Conservation (phyloP, 2,329 filamentous ascomycete genomes). For the Fusarium continuum region DNA sequence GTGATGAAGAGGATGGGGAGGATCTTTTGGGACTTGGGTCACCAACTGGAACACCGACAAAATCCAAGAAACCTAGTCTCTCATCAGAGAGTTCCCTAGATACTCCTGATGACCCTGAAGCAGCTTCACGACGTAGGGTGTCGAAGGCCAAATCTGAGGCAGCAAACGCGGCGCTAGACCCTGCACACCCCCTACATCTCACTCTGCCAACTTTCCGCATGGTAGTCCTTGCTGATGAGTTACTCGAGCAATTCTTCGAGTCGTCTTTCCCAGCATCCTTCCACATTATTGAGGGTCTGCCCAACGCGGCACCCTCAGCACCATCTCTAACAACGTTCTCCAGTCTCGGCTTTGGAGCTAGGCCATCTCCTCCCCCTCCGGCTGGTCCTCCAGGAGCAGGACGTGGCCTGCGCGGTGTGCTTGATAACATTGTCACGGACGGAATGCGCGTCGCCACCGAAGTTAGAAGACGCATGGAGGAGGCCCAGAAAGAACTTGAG, state of each 20-base stretch:
- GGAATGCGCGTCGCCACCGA: conserved; percentile 96
- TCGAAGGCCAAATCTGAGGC: conserved; percentile 76
- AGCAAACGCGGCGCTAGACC: conserved; percentile 91
- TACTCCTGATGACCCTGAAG: conserved; percentile 22
- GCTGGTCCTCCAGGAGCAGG: conserved; percentile 57
- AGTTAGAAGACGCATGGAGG: conserved; percentile 91
- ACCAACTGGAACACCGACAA: conserved; percentile 53
- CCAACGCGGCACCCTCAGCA: conserved; percentile 45
- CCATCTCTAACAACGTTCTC: conserved; percentile 88
- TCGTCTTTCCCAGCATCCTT: conserved; percentile 93
- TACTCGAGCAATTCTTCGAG: conserved; percentile 97
- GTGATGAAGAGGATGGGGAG: conserved; percentile 72
- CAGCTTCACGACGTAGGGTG: conserved; percentile 48
- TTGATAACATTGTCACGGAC: conserved; percentile 97
- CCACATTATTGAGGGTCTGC: conserved; percentile 77
- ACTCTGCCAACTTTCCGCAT: conserved; percentile 98
- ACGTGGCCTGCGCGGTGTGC: conserved; percentile 86
- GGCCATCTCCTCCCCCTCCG: conserved; percentile 51
- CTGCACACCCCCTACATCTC: conserved; percentile 91
- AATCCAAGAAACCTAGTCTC: conserved; percentile 55
- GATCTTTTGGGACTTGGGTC: conserved; percentile 70
- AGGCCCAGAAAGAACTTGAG: conserved; percentile 91
- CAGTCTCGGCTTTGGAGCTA: conserved; percentile 68
- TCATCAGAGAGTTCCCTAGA: conserved; percentile 48
- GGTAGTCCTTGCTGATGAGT: conserved; percentile 95